These are phyloP conservation scores for Cajanus cajan DNA, from an alignment of 306 rosid genomes.

Conservation along the genomic window DNA sequence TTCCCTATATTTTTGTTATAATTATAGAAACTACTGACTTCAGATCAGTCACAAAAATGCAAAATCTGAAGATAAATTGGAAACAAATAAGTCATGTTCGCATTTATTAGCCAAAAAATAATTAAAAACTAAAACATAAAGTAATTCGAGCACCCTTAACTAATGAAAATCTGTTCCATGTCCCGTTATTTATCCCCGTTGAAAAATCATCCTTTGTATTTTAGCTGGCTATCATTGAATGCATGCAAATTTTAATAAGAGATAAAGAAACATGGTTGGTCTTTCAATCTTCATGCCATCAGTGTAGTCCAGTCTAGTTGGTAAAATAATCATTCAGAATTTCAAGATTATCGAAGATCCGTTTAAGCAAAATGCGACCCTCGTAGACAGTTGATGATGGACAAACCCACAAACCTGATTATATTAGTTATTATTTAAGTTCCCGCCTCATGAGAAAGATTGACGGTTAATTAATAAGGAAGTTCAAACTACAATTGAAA, in stretches of 20 bases:
- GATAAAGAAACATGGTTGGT: background rate
- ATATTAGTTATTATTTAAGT: background rate
- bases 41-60: background rate
- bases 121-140: background rate
- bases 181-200: background rate
- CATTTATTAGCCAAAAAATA: background rate
- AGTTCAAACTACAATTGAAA: slow-evolving; percentile 19
- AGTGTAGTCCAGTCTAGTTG: background rate
- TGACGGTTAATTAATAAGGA: background rate
- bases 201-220: background rate
- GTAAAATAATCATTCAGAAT: background rate
- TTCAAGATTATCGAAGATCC: background rate
- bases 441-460: too few species aligned
- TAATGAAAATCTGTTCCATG: background rate
- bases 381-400: background rate
- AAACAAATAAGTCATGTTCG: background rate
- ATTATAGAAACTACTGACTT: background rate
- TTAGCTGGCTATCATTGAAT: background rate
- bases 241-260: background rate
- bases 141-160: background rate
- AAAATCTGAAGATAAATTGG: background rate
- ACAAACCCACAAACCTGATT: background rate
- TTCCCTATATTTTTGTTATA: background rate
- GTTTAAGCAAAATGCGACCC: background rate
- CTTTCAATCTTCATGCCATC: too few species aligned